These are phyloP conservation scores for Urostyla sp. DNA, from an alignment of 73 alveolate species.

Conservation along the genomic window DNA sequence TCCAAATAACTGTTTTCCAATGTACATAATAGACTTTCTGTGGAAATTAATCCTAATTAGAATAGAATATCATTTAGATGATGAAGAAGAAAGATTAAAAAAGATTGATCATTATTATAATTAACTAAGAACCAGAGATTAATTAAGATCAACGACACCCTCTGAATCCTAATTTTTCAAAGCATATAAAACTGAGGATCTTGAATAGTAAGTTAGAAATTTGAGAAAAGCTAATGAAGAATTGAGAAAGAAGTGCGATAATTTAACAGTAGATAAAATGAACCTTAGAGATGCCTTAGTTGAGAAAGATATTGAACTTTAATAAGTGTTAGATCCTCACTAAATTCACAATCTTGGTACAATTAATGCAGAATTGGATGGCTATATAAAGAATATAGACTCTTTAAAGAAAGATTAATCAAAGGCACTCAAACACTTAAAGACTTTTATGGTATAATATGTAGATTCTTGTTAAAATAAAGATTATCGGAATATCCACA, in stretches of 20 bases:
- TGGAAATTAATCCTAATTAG: constrained; percentile 43
- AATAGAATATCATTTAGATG: constrained; percentile 32
- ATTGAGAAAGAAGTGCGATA: neutral
- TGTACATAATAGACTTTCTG: constrained; percentile 24
- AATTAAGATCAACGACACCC: too few relatives aligned
- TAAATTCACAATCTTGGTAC: constrained; percentile 9
- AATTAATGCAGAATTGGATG: constrained; percentile 30
- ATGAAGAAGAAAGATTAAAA: constrained; percentile 15
- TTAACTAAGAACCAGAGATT: too few relatives aligned
- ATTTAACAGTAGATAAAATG: constrained; percentile 18
- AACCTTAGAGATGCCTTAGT: constrained; percentile 12
- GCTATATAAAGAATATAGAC: neutral
- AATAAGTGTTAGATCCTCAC: constrained; percentile 4
- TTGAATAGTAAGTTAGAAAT: neutral
- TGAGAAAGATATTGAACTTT: constrained; percentile 37
- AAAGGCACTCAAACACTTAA: neutral
- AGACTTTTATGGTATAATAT: constrained; percentile 31
- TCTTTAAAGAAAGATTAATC: neutral
- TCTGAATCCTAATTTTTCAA: too few relatives aligned
- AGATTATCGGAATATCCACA: too few relatives aligned
- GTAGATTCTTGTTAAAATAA: too few relatives aligned
- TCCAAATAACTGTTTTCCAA: constrained; percentile 20
- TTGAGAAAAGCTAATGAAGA: neutral
- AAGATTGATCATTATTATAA: constrained; percentile 22
- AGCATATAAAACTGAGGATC: too few relatives aligned